Percentiles rank a stretch among this genome's conserved stretches.
These are phyloP conservation scores for Poronia punctata DNA, from an alignment of 495 filamentous ascomycete species.

Conservation along the genomic window DNA sequence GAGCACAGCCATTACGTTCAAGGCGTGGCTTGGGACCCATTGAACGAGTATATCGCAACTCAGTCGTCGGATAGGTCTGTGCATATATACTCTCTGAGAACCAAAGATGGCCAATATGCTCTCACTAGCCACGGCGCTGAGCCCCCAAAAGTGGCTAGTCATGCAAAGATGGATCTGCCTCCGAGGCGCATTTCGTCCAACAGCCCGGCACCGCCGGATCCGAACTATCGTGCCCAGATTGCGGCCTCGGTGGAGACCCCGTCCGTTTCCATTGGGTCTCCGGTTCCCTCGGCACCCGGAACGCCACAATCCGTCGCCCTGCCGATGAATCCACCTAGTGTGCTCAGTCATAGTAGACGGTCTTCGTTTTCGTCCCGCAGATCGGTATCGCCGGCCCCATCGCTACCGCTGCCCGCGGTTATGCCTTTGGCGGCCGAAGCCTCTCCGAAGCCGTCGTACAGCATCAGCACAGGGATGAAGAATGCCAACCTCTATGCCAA, in stretches of 20 bases:
- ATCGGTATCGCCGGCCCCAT: constrained; percentile 92
- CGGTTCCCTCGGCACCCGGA: constrained; percentile 86
- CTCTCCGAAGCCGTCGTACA: constrained; percentile 66
- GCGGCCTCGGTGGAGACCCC: constrained; percentile 46
- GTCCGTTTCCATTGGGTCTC: constrained; percentile 62
- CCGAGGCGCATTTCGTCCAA: constrained; percentile 80
- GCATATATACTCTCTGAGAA: constrained; percentile 92
- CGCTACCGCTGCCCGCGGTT: constrained; percentile 90
- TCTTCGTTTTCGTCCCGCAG: constrained; percentile 94
- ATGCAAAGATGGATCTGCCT: constrained; percentile 83
- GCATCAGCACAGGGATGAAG: constrained; percentile 56
- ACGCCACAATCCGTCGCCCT: constrained; percentile 83
- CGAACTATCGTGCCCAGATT: constrained; percentile 50
- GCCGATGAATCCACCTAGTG: constrained; percentile 92
- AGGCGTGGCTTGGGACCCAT: constrained; percentile 95
- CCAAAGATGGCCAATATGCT: constrained; percentile 92
- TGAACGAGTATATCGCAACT: constrained; percentile 97
- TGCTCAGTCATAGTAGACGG: constrained; percentile 80
- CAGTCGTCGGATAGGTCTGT: constrained; percentile 97
- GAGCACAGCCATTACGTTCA: constrained; percentile 99
- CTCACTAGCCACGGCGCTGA: constrained; percentile 46
- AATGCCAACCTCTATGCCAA: constrained; percentile 94
- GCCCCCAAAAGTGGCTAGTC: constrained; percentile 42
- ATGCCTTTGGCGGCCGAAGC: constrained; percentile 72
- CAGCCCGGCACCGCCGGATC: constrained; percentile 88